Evolutionary conservation across 2,329 filamentous ascomycete species (phyloP).

Genomic region (Ophiostoma fasciatum): DNA sequence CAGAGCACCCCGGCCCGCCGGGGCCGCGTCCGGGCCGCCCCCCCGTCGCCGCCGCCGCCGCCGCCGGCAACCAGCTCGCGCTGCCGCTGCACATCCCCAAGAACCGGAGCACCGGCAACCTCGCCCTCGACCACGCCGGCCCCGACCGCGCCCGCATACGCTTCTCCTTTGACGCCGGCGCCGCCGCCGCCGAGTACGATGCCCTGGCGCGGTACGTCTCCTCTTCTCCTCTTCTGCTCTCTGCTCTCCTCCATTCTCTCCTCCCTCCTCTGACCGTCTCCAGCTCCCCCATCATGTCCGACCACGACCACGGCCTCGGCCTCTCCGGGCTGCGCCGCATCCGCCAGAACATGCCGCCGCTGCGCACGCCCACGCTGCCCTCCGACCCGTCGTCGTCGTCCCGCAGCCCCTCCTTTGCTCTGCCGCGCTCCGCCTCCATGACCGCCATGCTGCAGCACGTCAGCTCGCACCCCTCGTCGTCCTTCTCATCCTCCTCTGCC

Average conservation of each 20-base stretch:
- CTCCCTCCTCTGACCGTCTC: slow-evolving; percentile 6
- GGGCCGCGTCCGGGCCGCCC: neutral
- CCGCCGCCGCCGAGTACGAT: slow-evolving; percentile 48
- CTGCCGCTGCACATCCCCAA: slow-evolving; percentile 41
- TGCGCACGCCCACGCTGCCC: slow-evolving; percentile 48
- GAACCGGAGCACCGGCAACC: slow-evolving; percentile 51
- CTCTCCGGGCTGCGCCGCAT: slow-evolving; percentile 84
- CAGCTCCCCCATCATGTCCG: slow-evolving; percentile 69
- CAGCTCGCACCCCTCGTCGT: no score
- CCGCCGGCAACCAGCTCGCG: slow-evolving; percentile 30
- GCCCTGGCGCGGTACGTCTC: slow-evolving; percentile 54
- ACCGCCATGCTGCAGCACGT: slow-evolving; percentile 45
- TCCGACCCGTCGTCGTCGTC: slow-evolving; percentile 53
- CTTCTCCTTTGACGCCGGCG: slow-evolving; percentile 62
- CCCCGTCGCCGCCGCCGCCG: slow-evolving; percentile 28
- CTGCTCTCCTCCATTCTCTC: neutral
- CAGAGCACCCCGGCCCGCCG: slow-evolving; percentile 11
- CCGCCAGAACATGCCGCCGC: slow-evolving; percentile 59
- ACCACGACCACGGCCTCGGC: slow-evolving; percentile 77
- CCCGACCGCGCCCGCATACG: slow-evolving; percentile 48
- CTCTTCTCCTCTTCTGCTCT: neutral
- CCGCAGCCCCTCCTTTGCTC: slow-evolving; percentile 38
- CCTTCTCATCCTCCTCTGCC: neutral
- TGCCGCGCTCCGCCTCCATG: slow-evolving; percentile 58
- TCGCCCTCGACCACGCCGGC: slow-evolving; percentile 32